These are phyloP conservation scores for Ophiostoma ips DNA, from an alignment of 2,329 filamentous ascomycete genomes.

Conservation along the genomic window DNA sequence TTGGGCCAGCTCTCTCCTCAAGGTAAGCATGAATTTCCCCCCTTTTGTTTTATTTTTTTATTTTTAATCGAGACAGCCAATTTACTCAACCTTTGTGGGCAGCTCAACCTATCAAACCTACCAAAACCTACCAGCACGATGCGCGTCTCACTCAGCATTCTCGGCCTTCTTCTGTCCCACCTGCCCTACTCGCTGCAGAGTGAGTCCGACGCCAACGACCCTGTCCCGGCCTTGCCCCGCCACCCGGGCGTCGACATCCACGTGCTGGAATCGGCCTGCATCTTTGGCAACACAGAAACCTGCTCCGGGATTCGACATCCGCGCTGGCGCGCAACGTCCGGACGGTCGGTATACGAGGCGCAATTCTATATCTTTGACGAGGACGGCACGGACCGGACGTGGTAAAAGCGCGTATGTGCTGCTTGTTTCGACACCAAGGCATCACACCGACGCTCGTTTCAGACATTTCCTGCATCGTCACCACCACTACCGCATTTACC, in stretches of 20 bases:
- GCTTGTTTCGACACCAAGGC: no score
- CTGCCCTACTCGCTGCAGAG: background rate
- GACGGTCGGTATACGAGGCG: background rate
- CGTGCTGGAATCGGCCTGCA: background rate
- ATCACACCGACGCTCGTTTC: background rate
- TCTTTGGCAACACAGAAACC: slow-evolving; percentile 11
- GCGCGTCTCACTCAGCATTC: background rate
- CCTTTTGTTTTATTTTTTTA: no score
- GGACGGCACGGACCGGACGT: background rate
- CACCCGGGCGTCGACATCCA: background rate
- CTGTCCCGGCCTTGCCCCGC: no score
- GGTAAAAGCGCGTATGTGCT: no score
- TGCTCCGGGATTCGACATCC: slow-evolving; percentile 9
- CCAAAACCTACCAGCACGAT: background rate
- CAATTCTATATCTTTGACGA: background rate
- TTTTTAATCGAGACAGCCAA: no score
- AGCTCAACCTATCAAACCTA: no score
- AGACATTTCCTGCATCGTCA: background rate
- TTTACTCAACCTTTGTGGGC: no score
- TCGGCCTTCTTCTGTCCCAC: background rate
- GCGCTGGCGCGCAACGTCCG: background rate
- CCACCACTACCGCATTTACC: background rate
- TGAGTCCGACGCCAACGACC: background rate
- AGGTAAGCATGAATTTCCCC: no score
- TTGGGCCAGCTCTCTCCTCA: no score